Evolutionary conservation across 768 basidiomycete genomes (phyloP).

Genomic region (Lactarius evosmus): DNA sequence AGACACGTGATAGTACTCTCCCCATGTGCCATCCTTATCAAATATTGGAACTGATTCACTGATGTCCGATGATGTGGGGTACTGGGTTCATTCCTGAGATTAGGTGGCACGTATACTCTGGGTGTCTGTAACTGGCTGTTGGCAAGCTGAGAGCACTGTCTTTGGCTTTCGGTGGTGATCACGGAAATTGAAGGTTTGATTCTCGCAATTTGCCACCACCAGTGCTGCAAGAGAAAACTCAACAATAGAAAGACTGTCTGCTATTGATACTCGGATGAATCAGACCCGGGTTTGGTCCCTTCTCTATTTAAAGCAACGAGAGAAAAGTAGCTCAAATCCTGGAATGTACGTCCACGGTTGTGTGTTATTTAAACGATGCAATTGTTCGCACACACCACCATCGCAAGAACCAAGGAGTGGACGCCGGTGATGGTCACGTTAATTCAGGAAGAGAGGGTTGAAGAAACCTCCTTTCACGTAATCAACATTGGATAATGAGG

Average conservation of each 20-base stretch:
- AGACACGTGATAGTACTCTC: too few relatives aligned
- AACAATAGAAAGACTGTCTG: neutral
- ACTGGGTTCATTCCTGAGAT: conserved; percentile 94
- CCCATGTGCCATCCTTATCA: conserved; percentile 96
- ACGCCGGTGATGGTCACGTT: neutral
- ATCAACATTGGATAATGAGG: neutral
- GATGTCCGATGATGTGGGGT: conserved; percentile 78
- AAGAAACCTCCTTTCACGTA: too few relatives aligned
- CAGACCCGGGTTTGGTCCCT: neutral
- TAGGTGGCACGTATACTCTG: conserved; percentile 88
- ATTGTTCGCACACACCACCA: neutral
- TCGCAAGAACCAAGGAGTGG: neutral
- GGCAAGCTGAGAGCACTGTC: neutral
- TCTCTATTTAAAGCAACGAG: neutral
- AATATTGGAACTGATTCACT: conserved; percentile 84
- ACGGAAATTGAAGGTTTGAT: neutral
- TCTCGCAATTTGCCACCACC: neutral
- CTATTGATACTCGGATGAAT: neutral
- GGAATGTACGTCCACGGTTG: neutral
- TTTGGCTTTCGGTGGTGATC: too few relatives aligned
- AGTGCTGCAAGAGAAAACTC: neutral
- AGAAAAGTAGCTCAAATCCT: neutral
- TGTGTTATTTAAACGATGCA: neutral
- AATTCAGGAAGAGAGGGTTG: too few relatives aligned
- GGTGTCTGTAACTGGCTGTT: too few relatives aligned